phyloP scores from a whole-genome alignment of 2,329 filamentous ascomycete species.

The Tolypocladium guangdongense region DNA sequence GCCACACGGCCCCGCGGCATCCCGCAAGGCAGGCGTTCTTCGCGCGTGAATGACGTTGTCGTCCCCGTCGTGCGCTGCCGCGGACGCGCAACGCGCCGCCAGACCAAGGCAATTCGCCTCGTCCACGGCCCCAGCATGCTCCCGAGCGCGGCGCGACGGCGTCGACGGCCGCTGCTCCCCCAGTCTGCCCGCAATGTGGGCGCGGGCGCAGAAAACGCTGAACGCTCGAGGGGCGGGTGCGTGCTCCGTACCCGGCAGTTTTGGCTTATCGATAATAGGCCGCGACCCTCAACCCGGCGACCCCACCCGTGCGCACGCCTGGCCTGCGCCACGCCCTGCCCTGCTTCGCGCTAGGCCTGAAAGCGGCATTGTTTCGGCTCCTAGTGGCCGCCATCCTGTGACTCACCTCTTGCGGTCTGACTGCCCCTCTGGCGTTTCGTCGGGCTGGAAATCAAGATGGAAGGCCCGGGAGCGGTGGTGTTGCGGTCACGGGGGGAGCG shows the following conservation, averaged over 20 bases:
- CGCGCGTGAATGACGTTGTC: background rate
- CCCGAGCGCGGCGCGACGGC: background rate
- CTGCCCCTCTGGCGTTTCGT: background rate
- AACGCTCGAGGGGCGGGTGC: background rate
- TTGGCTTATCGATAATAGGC: background rate
- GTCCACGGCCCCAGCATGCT: background rate
- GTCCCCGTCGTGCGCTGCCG: background rate
- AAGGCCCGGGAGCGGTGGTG: background rate
- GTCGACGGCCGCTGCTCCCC: background rate
- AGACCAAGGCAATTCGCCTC: background rate
- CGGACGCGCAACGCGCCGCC: background rate
- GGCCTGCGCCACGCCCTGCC: constrained; percentile 1
- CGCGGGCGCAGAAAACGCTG: background rate
- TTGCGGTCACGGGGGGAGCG: background rate
- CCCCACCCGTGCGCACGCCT: background rate
- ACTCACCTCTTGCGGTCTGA: constrained; percentile 3
- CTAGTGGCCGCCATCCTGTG: constrained; percentile 4
- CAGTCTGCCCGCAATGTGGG: background rate
- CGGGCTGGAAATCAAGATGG: background rate
- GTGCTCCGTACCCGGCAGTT: background rate
- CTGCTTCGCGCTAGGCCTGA: constrained; percentile 1
- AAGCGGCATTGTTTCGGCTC: constrained; percentile 2
- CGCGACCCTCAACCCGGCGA: background rate
- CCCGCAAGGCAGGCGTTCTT: background rate
- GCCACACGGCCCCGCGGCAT: background rate